These are phyloP conservation scores for Lojkania enalia DNA, from an alignment of 2,329 filamentous ascomycete genomes.

Conservation along the genomic window DNA sequence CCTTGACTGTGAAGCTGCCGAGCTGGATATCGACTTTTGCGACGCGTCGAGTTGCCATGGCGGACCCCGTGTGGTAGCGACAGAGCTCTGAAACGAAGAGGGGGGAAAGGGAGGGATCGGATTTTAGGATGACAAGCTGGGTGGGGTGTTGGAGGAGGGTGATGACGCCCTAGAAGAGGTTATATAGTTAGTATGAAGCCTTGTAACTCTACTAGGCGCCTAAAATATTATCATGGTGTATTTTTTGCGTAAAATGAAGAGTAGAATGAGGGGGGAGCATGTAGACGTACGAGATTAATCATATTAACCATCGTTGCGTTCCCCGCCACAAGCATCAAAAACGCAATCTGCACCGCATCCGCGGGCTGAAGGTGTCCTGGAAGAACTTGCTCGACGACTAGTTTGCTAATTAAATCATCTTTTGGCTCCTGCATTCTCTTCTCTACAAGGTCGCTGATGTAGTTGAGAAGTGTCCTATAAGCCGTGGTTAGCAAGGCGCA, in stretches of 20 bases:
- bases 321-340: slow-evolving; percentile 55
- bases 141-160: slow-evolving; percentile 50
- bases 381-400: slow-evolving; percentile 32
- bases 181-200: no score
- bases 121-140: slow-evolving; percentile 49
- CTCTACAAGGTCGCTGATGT: slow-evolving; percentile 51
- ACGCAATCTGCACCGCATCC: slow-evolving; percentile 51
- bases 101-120: slow-evolving; percentile 42
- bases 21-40: slow-evolving; percentile 54
- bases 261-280: no score
- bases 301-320: slow-evolving; percentile 59
- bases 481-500: neutral
- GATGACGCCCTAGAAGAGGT: slow-evolving; percentile 46
- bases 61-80: slow-evolving; percentile 53
- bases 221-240: no score
- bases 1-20: slow-evolving; percentile 49
- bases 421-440: slow-evolving; percentile 45
- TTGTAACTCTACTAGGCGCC: no score
- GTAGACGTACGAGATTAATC: slow-evolving; percentile 47
- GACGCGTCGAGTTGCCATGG: slow-evolving; percentile 53
- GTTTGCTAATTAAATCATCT: slow-evolving; percentile 53
- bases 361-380: slow-evolving; percentile 34
- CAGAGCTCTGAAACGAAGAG: slow-evolving; percentile 55
- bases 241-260: no score
- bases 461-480: slow-evolving; percentile 49